These are phyloP conservation scores for Daldinia grandis DNA, from an alignment of 495 filamentous ascomycete genomes.

Conservation along the genomic window DNA sequence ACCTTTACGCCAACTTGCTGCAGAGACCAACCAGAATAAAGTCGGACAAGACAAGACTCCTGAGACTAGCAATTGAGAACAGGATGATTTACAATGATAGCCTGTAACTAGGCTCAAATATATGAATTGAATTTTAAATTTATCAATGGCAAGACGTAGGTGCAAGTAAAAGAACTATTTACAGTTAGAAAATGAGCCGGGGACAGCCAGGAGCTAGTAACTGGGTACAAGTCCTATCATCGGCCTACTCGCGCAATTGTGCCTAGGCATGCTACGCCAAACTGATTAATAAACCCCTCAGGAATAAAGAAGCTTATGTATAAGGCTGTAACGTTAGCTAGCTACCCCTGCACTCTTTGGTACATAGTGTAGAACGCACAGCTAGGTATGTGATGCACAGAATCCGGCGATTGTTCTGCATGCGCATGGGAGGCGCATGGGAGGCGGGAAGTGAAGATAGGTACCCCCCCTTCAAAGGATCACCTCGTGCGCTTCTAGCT, in stretches of 20 bases:
- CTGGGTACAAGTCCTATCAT: not conserved
- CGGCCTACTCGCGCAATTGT: not conserved
- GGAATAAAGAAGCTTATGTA: not conserved
- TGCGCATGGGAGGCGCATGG: constrained; percentile 8
- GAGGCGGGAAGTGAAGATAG: constrained; percentile 11
- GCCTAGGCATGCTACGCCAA: not conserved
- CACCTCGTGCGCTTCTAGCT: constrained; percentile 9
- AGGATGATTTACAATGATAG: not conserved
- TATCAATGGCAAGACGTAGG: not conserved
- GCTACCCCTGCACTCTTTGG: not conserved
- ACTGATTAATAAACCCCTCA: not conserved
- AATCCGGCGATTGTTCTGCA: not conserved
- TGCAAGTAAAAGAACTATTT: not conserved
- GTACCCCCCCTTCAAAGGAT: too few species aligned
- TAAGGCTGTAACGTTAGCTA: not conserved
- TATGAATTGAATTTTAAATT: not conserved
- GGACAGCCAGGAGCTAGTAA: not conserved
- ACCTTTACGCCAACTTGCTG: too few species aligned
- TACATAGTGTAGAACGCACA: not conserved
- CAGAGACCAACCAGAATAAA: not conserved
- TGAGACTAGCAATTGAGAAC: not conserved
- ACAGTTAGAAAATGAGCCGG: not conserved
- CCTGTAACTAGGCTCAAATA: too few species aligned
- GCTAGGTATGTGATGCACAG: not conserved
- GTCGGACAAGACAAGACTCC: not conserved